A percentile compares a stretch with the other conserved stretches of the same genome.
phyloP scores from a whole-genome alignment of 1,284 basidiomycete genomes.

The Sporisorium iseilematis-ciliati region DNA sequence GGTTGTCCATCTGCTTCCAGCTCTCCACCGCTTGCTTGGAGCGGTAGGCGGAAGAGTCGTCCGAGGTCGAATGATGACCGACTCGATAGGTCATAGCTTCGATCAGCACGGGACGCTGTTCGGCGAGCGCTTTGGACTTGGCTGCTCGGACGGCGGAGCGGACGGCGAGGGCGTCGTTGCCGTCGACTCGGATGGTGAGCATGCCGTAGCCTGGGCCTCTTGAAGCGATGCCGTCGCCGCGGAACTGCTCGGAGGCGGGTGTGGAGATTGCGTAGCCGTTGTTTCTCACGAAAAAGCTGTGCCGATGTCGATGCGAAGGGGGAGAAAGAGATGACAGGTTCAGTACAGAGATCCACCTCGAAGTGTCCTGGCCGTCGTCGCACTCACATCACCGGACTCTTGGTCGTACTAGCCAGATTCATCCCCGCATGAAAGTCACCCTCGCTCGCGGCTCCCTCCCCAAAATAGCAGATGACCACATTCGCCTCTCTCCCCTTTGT shows the following conservation, averaged over 20 bases:
- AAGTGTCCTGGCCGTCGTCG: neutral
- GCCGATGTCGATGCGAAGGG: slow-evolving; percentile 36
- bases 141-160: slow-evolving; percentile 84
- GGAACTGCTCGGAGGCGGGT: slow-evolving; percentile 86
- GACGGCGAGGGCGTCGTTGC: slow-evolving; percentile 92
- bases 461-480: slow-evolving; percentile 90
- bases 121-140: slow-evolving; percentile 79
- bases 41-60: slow-evolving; percentile 90
- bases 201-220: slow-evolving; percentile 94
- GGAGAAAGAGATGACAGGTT: slow-evolving; percentile 61
- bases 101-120: slow-evolving; percentile 81
- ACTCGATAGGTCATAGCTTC: slow-evolving; percentile 76
- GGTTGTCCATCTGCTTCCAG: slow-evolving; percentile 77
- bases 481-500: slow-evolving; percentile 75
- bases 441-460: slow-evolving; percentile 76
- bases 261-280: slow-evolving; percentile 96
- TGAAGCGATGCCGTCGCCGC: slow-evolving; percentile 72
- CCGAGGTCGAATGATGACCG: slow-evolving; percentile 94
- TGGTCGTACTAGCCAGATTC: slow-evolving; percentile 69
- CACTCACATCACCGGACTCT: slow-evolving; percentile 60
- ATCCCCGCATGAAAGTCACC: slow-evolving; percentile 75
- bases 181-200: slow-evolving; percentile 78
- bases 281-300: slow-evolving; percentile 76
- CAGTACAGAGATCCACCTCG: neutral
- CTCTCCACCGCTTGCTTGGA: slow-evolving; percentile 55